Evolutionary conservation across 768 basidiomycete species (phyloP).

Genomic region (Lyophyllum semitale): DNA sequence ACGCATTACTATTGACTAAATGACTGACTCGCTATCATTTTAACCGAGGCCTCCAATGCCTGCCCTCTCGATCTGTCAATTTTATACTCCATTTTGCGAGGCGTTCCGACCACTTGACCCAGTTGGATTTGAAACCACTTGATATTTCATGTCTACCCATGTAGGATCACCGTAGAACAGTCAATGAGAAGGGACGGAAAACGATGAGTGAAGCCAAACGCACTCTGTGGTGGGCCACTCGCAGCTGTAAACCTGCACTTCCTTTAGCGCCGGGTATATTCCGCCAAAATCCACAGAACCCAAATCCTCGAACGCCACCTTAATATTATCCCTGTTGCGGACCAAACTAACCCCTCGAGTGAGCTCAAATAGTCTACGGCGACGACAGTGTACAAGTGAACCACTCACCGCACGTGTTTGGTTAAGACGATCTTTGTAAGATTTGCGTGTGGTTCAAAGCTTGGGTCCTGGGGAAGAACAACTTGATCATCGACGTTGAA

Average conservation of each 20-base stretch:
- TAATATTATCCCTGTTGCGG: too few species aligned
- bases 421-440: neutral
- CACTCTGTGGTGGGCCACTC: neutral
- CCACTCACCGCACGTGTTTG: neutral
- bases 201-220: neutral
- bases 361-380: too few species aligned
- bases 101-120: neutral
- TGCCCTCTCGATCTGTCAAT: neutral
- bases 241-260: neutral
- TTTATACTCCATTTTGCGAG: neutral
- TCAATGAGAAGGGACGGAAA: neutral
- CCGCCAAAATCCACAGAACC: neutral
- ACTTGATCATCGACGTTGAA: too few species aligned
- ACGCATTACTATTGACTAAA: too few species aligned
- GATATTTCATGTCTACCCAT: neutral
- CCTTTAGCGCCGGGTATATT: neutral
- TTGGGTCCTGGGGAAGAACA: neutral
- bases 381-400: too few species aligned
- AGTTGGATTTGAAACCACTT: neutral
- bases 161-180: neutral
- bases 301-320: neutral
- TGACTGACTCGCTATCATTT: too few species aligned
- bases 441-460: neutral
- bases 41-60: neutral
- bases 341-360: too few species aligned